phyloP scores from a whole-genome alignment of 805 yeast species.

The Pichia phayaonensis region DNA sequence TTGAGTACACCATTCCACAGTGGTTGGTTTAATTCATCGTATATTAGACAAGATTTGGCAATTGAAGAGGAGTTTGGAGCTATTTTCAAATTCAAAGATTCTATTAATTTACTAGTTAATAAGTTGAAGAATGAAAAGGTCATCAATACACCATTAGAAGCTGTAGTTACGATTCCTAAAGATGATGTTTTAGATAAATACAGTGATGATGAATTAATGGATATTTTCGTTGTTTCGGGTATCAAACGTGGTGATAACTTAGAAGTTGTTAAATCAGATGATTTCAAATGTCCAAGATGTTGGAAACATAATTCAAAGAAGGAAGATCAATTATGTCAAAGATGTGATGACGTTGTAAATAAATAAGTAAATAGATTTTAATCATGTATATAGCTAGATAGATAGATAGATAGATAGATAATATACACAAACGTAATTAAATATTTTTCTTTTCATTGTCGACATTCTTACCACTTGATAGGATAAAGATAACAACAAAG shows the following conservation, averaged over 20 bases:
- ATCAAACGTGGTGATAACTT: conserved; percentile 30
- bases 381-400: background rate
- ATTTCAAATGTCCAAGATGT: conserved; percentile 83
- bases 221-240: conserved; percentile 57
- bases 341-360: conserved; percentile 46
- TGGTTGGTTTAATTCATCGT: conserved; percentile 30
- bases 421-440: background rate
- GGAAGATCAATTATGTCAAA: conserved; percentile 50
- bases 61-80: conserved; percentile 38
- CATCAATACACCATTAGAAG: conserved; percentile 55
- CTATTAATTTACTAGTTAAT: conserved; percentile 47
- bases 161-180: conserved; percentile 34
- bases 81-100: conserved; percentile 42
- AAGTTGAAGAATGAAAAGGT: conserved; percentile 38
- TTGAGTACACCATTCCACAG: conserved; percentile 39
- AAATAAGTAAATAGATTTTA: background rate
- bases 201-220: conserved; percentile 41
- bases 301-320: conserved; percentile 66
- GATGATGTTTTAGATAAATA: conserved; percentile 17
- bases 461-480: conserved; percentile 14
- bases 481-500: conserved; percentile 62
- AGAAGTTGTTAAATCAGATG: conserved; percentile 20
- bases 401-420: too few relatives aligned
- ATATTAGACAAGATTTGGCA: conserved; percentile 19
- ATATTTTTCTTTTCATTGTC: background rate